A percentile compares a stretch with the other conserved stretches of the same genome.
Evolutionary conservation across 2,329 filamentous ascomycete species (phyloP).

Genomic region (Blastomyces emzantsi): DNA sequence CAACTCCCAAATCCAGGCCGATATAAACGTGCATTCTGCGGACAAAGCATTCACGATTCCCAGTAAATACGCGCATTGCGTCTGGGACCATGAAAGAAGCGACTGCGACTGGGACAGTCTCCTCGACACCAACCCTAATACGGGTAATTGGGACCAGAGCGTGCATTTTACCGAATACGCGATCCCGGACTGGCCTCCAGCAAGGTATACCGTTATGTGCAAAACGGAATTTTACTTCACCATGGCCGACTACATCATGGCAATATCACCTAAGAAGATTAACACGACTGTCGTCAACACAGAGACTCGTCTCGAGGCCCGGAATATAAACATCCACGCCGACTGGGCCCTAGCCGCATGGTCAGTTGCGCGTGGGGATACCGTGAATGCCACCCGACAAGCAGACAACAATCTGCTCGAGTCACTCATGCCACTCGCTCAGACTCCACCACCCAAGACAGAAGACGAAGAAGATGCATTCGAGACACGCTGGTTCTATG

Average conservation of each 20-base stretch:
- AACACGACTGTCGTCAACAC: conserved; percentile 16
- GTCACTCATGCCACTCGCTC: background rate
- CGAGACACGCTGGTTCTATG: background rate
- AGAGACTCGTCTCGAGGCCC: conserved; percentile 1
- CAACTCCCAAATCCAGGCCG: background rate
- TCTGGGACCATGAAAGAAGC: background rate
- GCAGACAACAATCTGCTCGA: background rate
- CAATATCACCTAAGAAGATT: conserved; percentile 18
- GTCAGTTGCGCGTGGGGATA: conserved; percentile 14
- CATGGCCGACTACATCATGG: conserved; percentile 17
- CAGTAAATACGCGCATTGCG: background rate
- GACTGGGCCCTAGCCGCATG: conserved; percentile 23
- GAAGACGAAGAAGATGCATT: background rate
- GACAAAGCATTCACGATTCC: background rate
- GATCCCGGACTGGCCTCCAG: background rate
- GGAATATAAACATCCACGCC: conserved; percentile 16
- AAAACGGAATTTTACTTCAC: background rate
- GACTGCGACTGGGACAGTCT: conserved; percentile 4
- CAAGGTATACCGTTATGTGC: background rate
- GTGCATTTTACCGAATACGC: background rate
- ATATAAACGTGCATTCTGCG: background rate
- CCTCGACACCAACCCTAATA: background rate
- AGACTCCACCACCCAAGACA: background rate
- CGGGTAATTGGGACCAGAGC: background rate
- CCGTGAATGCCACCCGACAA: background rate